phyloP scores from a whole-genome alignment of 331 rosid species.

The Pyrus hybrid region DNA sequence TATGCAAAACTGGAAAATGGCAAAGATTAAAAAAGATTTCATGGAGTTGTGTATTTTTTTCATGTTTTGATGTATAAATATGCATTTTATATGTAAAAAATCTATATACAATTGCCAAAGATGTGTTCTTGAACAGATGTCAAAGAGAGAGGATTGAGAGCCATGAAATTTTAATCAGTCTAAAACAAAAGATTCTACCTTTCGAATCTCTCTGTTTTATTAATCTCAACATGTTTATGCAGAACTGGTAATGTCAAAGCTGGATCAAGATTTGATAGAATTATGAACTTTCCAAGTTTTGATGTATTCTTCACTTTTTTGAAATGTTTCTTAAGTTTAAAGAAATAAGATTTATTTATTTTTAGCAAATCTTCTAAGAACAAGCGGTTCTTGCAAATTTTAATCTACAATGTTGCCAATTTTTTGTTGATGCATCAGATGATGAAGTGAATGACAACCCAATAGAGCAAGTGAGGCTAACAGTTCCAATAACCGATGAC shows the following conservation, averaged over 20 bases:
- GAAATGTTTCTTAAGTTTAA: neutral
- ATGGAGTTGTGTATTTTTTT: neutral
- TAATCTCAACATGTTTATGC: neutral
- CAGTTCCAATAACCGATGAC: slow-evolving; percentile 59
- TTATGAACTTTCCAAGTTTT: too few relatives aligned
- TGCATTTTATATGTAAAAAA: neutral
- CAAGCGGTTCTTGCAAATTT: neutral
- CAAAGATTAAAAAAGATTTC: neutral
- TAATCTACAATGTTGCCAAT: neutral
- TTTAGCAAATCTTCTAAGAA: neutral
- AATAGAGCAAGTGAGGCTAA: slow-evolving; percentile 72
- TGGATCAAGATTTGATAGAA: neutral
- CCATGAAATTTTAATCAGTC: neutral
- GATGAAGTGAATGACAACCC: slow-evolving; percentile 64
- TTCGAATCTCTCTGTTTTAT: neutral
- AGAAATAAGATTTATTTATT: neutral
- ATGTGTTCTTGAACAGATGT: neutral
- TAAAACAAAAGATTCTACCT: neutral
- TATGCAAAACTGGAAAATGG: neutral
- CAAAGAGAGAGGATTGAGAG: neutral
- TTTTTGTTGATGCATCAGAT: slow-evolving; percentile 15
- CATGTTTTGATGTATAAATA: neutral
- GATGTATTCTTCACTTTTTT: neutral
- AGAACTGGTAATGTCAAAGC: neutral
- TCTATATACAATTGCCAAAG: neutral